Percentiles rank a stretch among this genome's conserved stretches.
These are phyloP conservation scores for Perilla frutescens DNA, from an alignment of 257 asterid genomes.

Conservation along the genomic window DNA sequence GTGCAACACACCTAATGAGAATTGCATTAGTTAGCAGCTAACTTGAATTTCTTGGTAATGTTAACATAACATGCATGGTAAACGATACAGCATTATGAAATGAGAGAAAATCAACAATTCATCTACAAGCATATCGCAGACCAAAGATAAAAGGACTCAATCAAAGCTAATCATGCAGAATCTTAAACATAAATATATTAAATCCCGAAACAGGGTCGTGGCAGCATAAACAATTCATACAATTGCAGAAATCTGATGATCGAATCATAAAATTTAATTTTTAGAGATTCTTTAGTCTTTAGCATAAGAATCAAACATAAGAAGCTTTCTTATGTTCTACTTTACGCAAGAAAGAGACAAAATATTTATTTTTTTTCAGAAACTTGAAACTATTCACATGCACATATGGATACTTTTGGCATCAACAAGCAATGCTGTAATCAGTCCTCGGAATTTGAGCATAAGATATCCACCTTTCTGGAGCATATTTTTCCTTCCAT, in stretches of 20 bases:
- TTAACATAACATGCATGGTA: too few species aligned
- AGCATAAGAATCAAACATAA: not conserved
- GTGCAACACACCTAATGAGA: conserved; percentile 25
- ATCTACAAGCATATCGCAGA: not conserved
- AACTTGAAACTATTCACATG: not conserved
- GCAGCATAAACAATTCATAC: not conserved
- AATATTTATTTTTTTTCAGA: not conserved
- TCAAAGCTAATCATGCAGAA: not conserved
- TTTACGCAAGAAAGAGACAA: not conserved
- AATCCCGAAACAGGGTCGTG: not conserved
- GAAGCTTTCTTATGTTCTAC: not conserved
- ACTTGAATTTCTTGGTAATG: not conserved
- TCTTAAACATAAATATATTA: not conserved
- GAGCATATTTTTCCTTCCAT: not conserved
- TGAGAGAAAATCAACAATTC: conserved; percentile 3
- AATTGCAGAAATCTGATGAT: conserved; percentile 4
- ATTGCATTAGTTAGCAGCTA: not conserved
- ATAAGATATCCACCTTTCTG: not conserved
- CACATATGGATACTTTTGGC: not conserved
- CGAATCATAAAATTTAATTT: not conserved
- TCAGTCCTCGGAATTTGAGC: not conserved
- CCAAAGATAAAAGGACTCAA: not conserved
- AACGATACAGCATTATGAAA: too few species aligned
- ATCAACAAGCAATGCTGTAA: not conserved
- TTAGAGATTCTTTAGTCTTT: not conserved